Percentiles rank a stretch among this genome's conserved stretches.
These are phyloP conservation scores for Syzygium aqueum DNA, from an alignment of 345 rosid genomes.

Conservation along the genomic window DNA sequence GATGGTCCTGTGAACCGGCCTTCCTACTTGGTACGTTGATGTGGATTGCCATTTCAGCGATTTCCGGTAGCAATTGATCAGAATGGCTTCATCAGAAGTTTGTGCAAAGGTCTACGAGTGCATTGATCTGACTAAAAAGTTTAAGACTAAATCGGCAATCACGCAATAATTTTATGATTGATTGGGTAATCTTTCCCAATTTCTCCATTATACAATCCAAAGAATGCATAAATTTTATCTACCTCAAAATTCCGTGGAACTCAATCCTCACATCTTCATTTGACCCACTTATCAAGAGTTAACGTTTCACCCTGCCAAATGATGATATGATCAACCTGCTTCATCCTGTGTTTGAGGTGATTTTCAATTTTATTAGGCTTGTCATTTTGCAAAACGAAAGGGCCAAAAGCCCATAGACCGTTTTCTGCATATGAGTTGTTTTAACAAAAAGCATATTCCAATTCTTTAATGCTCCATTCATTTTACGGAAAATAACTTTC, in stretches of 20 bases:
- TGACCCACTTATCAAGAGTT: background rate
- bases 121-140: background rate
- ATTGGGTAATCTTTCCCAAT: background rate
- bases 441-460: background rate
- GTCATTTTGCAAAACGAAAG: background rate
- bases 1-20: no score
- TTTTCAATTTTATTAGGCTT: background rate
- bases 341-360: background rate
- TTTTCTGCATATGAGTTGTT: background rate
- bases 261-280: background rate
- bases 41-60: rapidly evolving
- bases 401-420: background rate
- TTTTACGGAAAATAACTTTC: no score
- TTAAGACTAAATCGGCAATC: background rate
- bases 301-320: background rate
- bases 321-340: background rate
- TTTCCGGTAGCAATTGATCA: rapidly evolving
- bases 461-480: background rate
- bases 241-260: background rate
- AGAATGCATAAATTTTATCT: background rate
- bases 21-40: rapidly evolving
- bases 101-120: rapidly evolving
- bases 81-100: background rate
- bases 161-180: background rate
- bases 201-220: background rate